phyloP scores from a whole-genome alignment of 2,329 filamentous ascomycete genomes.

The Plectosphaerella cucumerina region DNA sequence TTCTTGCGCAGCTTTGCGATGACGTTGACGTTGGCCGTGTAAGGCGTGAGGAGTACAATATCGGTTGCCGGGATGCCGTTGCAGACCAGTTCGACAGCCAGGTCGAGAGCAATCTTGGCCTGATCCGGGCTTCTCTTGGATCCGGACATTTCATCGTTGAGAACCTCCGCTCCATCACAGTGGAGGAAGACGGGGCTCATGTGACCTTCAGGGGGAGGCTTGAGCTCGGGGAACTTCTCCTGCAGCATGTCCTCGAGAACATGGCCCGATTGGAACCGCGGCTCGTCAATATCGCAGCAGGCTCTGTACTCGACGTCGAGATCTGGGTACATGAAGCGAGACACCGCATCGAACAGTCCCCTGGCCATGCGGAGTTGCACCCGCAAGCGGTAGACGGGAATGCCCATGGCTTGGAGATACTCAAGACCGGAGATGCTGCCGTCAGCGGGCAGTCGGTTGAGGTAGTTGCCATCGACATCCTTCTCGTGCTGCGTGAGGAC shows the following conservation, averaged over 20 bases:
- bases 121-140: constrained; percentile 13
- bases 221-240: background rate
- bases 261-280: background rate
- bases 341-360: constrained; percentile 14
- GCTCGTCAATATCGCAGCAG: constrained; percentile 1
- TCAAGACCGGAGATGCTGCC: constrained; percentile 10
- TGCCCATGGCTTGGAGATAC: constrained; percentile 9
- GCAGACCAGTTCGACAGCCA: constrained; percentile 10
- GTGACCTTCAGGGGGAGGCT: constrained; percentile 1
- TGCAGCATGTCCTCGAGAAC: background rate
- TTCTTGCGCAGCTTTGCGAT: constrained; percentile 7
- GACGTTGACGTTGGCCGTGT: constrained; percentile 11
- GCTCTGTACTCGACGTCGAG: constrained; percentile 7
- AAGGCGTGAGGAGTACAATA: constrained; percentile 12
- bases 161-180: constrained; percentile 6
- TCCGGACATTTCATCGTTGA: background rate
- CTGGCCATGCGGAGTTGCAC: constrained; percentile 16
- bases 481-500: constrained; percentile 2
- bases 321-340: constrained; percentile 8
- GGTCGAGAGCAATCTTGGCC: constrained; percentile 13
- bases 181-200: constrained; percentile 16
- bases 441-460: constrained; percentile 7
- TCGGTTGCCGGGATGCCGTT: constrained; percentile 3
- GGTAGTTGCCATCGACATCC: background rate
- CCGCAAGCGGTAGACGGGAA: constrained; percentile 12